These are phyloP conservation scores for Ustilago lituana DNA, from an alignment of 1,284 basidiomycete genomes.

Conservation along the genomic window DNA sequence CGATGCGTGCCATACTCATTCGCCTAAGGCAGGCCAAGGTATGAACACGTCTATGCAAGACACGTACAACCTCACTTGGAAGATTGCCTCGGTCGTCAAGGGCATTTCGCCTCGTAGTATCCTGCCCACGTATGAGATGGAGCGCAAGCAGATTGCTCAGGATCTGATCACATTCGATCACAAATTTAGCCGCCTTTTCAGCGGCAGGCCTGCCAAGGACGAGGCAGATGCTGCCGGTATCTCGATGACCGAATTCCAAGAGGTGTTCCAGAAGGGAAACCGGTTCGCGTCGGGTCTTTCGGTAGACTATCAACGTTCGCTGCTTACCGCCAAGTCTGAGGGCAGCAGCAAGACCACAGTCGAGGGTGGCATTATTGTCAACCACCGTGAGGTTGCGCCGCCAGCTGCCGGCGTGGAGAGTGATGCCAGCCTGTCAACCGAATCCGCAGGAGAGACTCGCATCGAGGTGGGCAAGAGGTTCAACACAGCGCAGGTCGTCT, in stretches of 20 bases:
- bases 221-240: conserved; percentile 74
- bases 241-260: conserved; percentile 75
- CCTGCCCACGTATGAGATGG: conserved; percentile 73
- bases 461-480: conserved; percentile 36
- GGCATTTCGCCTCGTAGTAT: conserved; percentile 76
- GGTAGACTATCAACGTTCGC: conserved; percentile 32
- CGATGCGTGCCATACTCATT: conserved; percentile 76
- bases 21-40: conserved; percentile 77
- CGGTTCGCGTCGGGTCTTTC: conserved; percentile 30
- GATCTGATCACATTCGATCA: conserved; percentile 84
- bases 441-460: conserved; percentile 27
- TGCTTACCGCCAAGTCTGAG: conserved; percentile 26
- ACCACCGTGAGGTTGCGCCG: conserved; percentile 8
- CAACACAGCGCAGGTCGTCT: conserved; percentile 27
- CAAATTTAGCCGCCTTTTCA: conserved; percentile 78
- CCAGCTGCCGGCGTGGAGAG: conserved; percentile 17
- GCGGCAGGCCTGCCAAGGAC: conserved; percentile 75
- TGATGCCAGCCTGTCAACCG: conserved; percentile 8
- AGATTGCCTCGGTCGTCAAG: conserved; percentile 77
- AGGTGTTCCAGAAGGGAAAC: conserved; percentile 60
- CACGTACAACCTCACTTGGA: conserved; percentile 69
- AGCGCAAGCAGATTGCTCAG: conserved; percentile 73
- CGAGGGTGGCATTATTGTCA: conserved; percentile 14
- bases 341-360: conserved; percentile 20
- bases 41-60: conserved; percentile 87